Evolutionary conservation across 164 flowering plant species (phyloP), one percentile per base, ranked within the genome.

Genomic region (Kingdonia uniflora): DNA sequence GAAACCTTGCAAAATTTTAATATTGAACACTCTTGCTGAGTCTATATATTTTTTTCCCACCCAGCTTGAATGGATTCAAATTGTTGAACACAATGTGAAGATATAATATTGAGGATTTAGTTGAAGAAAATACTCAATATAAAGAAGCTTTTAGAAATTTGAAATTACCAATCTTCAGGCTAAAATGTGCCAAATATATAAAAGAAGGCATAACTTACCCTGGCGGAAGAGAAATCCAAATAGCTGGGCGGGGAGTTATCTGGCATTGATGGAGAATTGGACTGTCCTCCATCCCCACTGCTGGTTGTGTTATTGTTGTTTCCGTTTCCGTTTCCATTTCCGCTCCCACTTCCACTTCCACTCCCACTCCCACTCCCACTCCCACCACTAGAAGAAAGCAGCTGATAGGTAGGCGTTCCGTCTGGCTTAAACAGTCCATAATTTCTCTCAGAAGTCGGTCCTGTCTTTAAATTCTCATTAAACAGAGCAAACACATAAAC

Each of bases 391-490:
- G n/a, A 14, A 5, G 49, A 11, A 15, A 68, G 75, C 21, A 65
- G 25, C 54, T 42, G 45, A 29, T 62, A 82, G 0, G 72, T 73
- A 14, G 78, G 73, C 12, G 84, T 57, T 11, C 87, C 76, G 20
- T 76, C 79, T 0, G 96, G 96, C 56, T 78, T 72, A 60, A 82
- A 87, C 33, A 83, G 66, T 0, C 91, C 91, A 39, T 75, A 83
- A 23, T 83, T 79, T 67, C 87, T 70, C 76, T 83, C 91, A 8
- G 91, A 83, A 5, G 78, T 65, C 1, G 91, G 81, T 0, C 91
- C 91, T 0, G 80, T 79, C 62, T 83, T 83, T 77, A 75, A 42
- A 52, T 83, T 73, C 74, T 81, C 87, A 20, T 83, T 83, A 54
- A 83, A 83, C 56, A 83, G 24, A 0, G 91, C 87, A 40, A 83